Conservation (phyloP, 2,329 filamentous ascomycete genomes). For the Alternaria triticina region DNA sequence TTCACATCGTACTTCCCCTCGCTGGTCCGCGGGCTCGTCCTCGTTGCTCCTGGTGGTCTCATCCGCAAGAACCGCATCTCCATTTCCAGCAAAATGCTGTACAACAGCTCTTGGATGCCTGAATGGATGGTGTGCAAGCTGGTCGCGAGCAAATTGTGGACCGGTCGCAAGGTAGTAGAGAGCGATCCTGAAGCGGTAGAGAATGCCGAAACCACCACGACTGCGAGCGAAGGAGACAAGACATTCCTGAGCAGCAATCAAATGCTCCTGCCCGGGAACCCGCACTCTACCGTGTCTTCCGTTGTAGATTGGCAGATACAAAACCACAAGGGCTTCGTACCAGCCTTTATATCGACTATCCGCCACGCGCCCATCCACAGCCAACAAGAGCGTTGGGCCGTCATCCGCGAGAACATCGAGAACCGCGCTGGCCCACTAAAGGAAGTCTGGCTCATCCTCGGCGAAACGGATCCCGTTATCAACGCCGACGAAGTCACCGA, state of each 20-base stretch:
- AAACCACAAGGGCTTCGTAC: constrained; percentile 70
- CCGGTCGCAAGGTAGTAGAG: constrained; percentile 34
- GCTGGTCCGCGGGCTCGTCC: constrained; percentile 71
- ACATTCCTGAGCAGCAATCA: constrained; percentile 30
- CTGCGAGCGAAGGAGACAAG: constrained; percentile 18
- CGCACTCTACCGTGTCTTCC: constrained; percentile 63
- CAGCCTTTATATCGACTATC: constrained; percentile 74
- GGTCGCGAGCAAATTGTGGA: constrained; percentile 40
- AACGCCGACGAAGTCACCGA: constrained; percentile 67
- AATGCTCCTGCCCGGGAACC: constrained; percentile 58
- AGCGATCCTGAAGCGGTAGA: constrained; percentile 31
- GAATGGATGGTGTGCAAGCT: constrained; percentile 61
- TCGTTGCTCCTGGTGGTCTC: constrained; percentile 81
- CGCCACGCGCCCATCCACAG: constrained; percentile 72
- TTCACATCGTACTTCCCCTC: constrained; percentile 74
- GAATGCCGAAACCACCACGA: constrained; percentile 20
- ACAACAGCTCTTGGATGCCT: constrained; percentile 66
- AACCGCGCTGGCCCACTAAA: constrained; percentile 45
- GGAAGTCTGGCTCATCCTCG: constrained; percentile 70
- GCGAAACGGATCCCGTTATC: constrained; percentile 70
- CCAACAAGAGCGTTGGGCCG: constrained; percentile 67
- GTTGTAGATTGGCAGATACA: constrained; percentile 74
- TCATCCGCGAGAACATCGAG: constrained; percentile 55
- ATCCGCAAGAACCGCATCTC: constrained; percentile 70
- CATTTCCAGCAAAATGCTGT: constrained; percentile 67